Conservation (phyloP, 2,329 filamentous ascomycete species). For the Aspergillus clavatus region DNA sequence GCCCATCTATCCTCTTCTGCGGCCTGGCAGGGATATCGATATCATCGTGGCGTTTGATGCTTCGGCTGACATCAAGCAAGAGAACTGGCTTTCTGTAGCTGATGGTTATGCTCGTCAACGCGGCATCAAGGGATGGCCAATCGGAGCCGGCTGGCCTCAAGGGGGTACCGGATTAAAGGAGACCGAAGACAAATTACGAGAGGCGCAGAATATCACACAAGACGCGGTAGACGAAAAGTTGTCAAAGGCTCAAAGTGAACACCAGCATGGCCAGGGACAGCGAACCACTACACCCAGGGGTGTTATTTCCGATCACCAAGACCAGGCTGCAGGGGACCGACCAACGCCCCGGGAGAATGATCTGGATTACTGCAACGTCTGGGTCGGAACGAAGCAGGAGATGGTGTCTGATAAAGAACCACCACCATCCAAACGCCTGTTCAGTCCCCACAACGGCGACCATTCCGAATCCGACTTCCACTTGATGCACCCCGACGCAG, state of each 20-base stretch:
- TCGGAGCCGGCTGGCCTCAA: conserved; percentile 90
- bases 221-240: conserved; percentile 62
- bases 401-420: conserved; percentile 53
- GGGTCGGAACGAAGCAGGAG: conserved; percentile 83
- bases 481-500: conserved; percentile 70
- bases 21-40: conserved; percentile 83
- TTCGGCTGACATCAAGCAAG: conserved; percentile 84
- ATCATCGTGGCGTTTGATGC: conserved; percentile 91
- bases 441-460: conserved; percentile 47
- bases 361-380: conserved; percentile 87
- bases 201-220: conserved; percentile 58
- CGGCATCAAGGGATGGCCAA: conserved; percentile 87
- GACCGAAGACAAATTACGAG: conserved; percentile 60
- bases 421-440: conserved; percentile 48
- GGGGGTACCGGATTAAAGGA: conserved; percentile 54
- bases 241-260: conserved; percentile 49
- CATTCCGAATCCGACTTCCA: conserved; percentile 61
- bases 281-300: conserved; percentile 14
- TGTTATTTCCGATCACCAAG: conserved; percentile 39
- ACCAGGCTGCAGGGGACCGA: conserved; percentile 38
- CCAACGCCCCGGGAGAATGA: conserved; percentile 43
- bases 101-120: conserved; percentile 90
- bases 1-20: conserved; percentile 87
- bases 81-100: conserved; percentile 91
- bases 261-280: conserved; percentile 15